Base-by-base conservation (phyloP, 1,284 basidiomycete genomes). In the Ceratobasidium sp. region DNA sequence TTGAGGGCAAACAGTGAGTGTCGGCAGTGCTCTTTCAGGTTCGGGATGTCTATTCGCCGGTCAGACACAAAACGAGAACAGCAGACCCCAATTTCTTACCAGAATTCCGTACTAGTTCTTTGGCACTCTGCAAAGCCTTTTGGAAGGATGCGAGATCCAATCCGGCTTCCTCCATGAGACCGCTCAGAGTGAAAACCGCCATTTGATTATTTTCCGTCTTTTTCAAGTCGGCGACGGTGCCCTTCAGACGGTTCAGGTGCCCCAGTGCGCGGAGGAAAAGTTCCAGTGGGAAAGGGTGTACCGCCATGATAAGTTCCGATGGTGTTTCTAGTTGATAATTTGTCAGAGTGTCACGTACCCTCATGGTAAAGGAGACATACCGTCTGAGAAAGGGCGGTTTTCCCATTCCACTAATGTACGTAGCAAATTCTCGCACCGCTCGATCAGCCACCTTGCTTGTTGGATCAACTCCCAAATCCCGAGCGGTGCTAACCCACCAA, bases 141-240 rank as follows among this genome's bases (percentile, higher is more conserved):
- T 39, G n/a, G 46, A 71, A 59, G 34, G 22, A 8, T 7, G 54
- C 19, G 9, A 71, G 41, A 22, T 71, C 66, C 9, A 71, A 16
- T 19, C 66, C 66, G 19, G 66, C 66, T 19, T 71, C 66, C 8
- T 71, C 66, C 16, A 71, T 58, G 11, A 71, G 54, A 48, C 19
- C 48, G 41, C 34, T 71, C 37, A 71, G 41, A 48, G 66, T 46
- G n/a, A 59, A 59, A 8, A 71, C 22, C 16, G 66, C 66, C 43
- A 71, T 59, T 59, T 71, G 66, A 29, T 71, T 71, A 39, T 71
- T 71, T 49, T 71, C 66, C 29, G 66, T 71, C 54, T 59, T 71
- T 49, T 59, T 71, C 9, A 71, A 37, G 8, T 58, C 54, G 19
- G 37, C 39, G n/a, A 41, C 19, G 22, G 66, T 41, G 14, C 54